Evolutionary conservation across 2,329 filamentous ascomycete genomes (phyloP).

Genomic region (Venturiaceae sp.): DNA sequence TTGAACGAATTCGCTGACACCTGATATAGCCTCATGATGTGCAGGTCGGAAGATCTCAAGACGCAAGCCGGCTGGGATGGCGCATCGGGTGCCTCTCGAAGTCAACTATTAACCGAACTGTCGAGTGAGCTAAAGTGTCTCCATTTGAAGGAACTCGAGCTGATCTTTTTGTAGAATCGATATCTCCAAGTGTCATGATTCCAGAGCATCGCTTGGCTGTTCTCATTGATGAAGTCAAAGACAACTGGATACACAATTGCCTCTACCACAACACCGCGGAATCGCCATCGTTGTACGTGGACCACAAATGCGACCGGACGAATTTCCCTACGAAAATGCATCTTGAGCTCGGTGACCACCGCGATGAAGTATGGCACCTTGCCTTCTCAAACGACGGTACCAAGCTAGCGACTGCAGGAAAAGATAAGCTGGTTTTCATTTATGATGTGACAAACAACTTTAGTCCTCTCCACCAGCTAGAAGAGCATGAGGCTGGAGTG

Average conservation of each 20-base stretch:
- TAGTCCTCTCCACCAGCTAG: slow-evolving; percentile 50
- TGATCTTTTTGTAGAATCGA: slow-evolving; percentile 52
- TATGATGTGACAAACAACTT: slow-evolving; percentile 70
- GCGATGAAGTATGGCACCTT: slow-evolving; percentile 84
- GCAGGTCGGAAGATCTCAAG: slow-evolving; percentile 68
- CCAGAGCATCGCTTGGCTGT: slow-evolving; percentile 80
- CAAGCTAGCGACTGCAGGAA: slow-evolving; percentile 72
- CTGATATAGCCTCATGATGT: slow-evolving; percentile 72
- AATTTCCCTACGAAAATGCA: slow-evolving; percentile 69
- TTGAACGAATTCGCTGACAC: neutral
- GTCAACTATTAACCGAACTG: slow-evolving; percentile 65
- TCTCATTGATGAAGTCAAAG: slow-evolving; percentile 74
- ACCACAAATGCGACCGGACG: slow-evolving; percentile 72
- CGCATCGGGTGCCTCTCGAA: slow-evolving; percentile 63
- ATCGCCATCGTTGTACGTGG: slow-evolving; percentile 77
- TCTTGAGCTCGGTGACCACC: slow-evolving; percentile 61
- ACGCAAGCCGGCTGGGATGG: slow-evolving; percentile 77
- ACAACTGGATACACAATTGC: slow-evolving; percentile 72
- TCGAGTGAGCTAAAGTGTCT: slow-evolving; percentile 52
- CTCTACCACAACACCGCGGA: slow-evolving; percentile 76
- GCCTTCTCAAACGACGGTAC: slow-evolving; percentile 82
- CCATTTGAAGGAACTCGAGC: neutral
- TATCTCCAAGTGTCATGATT: slow-evolving; percentile 95
- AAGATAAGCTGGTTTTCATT: slow-evolving; percentile 64
- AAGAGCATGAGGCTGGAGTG: slow-evolving; percentile 60